Evolutionary conservation across 192 early-diverging fungal species (phyloP), one percentile per base, ranked within the genome.

Genomic region (Coemansia sp.): DNA sequence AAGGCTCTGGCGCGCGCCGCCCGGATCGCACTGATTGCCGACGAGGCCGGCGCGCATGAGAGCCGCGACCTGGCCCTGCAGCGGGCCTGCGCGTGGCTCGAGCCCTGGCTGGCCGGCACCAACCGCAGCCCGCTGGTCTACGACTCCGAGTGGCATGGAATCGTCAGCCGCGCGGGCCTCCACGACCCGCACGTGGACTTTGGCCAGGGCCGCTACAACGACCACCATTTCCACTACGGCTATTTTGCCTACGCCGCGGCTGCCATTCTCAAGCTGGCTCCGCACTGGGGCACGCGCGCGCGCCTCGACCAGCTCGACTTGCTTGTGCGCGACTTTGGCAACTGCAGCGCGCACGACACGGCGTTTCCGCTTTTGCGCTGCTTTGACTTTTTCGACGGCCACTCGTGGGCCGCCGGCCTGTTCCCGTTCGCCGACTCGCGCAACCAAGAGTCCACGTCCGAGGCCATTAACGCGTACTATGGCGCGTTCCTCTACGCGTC

Each of bases 211-310:
- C 57, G 53, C 4, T 82, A 82, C 48, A 82, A 82, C 49, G 80
- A 82, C 62, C 80, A 82, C 55, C 80, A 82, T 39, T 82, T 79
- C 63, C 80, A 82, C 60, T 82, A 82, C 27, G 80, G 80, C 14
- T 82, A 82, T 42, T 79, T 82, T 53, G 46, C 74, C 15, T 82
- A 82, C 14, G 76, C 77, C 0, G 62, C 78, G 1, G 70, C 78
- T 0, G 70, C 49, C 1, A 38, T 82, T 8, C 67, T 58, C 36
- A 66, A 64, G 53, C 68, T 74, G n/a, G 31, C 52, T 5, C 58
- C 73, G 15, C 29, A 48, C 2, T 82, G 73, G 78, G 14, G 14
- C n/a, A n/a, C n/a, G 5, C 5, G 15, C 14, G 5, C 17, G 6
- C 38, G 53, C 5, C 60, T 40, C 11, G 64, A 60, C 2, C 11